These are phyloP conservation scores for Gliomastix tumulicola DNA, from an alignment of 2,329 filamentous ascomycete species.

Conservation along the genomic window DNA sequence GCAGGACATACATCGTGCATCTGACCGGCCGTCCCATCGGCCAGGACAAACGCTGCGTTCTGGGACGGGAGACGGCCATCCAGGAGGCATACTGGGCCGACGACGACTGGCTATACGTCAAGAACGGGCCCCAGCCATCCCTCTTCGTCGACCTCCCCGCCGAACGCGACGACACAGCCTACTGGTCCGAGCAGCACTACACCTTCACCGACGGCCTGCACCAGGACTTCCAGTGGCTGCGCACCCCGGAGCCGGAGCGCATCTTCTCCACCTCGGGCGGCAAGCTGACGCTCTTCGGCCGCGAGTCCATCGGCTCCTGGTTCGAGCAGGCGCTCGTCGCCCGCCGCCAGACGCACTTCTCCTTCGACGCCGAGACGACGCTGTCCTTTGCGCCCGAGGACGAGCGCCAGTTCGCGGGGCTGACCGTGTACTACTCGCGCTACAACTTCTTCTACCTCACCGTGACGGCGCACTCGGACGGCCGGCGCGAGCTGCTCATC, in stretches of 20 bases:
- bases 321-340: conserved; percentile 52
- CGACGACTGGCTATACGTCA: conserved; percentile 57
- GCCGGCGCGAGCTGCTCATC: conserved; percentile 50
- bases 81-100: conserved; percentile 52
- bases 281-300: conserved; percentile 39
- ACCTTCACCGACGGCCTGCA: conserved; percentile 36
- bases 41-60: conserved; percentile 42
- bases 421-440: conserved; percentile 56
- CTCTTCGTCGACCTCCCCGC: conserved; percentile 44
- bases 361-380: conserved; percentile 51
- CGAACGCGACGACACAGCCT: conserved; percentile 34
- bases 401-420: conserved; percentile 53
- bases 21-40: conserved; percentile 43
- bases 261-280: conserved; percentile 34
- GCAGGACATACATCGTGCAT: conserved; percentile 46
- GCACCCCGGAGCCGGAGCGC: conserved; percentile 46
- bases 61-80: conserved; percentile 49
- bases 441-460: conserved; percentile 61
- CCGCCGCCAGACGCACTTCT: conserved; percentile 50
- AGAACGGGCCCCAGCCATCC: conserved; percentile 48
- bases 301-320: conserved; percentile 49
- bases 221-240: conserved; percentile 50
- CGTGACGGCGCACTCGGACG: conserved; percentile 48
- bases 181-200: conserved; percentile 43
- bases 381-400: conserved; percentile 47